Evolutionary conservation across 139 green algal genomes (phyloP), one percentile per base, ranked within the genome.

Genomic region (Desmodesmus armatus): DNA sequence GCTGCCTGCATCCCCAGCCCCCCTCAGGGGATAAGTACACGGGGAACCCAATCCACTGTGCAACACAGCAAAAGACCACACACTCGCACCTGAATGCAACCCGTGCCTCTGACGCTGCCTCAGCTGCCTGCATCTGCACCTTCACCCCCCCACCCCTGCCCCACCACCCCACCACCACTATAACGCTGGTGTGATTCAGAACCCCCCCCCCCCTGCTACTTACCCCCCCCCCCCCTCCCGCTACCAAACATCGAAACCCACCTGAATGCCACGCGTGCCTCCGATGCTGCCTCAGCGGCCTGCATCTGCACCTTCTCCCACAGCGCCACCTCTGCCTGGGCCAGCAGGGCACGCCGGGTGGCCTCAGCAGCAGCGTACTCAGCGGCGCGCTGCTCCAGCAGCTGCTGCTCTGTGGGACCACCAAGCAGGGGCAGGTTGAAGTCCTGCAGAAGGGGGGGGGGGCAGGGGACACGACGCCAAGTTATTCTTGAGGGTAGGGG

Each of bases 391-490:
- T 81, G 78, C 73, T 93, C 87, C 67, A 91, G 67, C 4, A 97
- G 63, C 76, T 96, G 85, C 73, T 94, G 84, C 84, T 96, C 92
- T 1, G 88, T 94, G n/a, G 85, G 85, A 0, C 90, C 92, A 9
- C 85, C 90, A 9, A 80, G 62, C 65, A 98, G 89, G 27, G 58
- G 37, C 62, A 98, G 51, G 39, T 58, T n/a, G 67, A 93, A 97
- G 87, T 98, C 92, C 70, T 83, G 60, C 65, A 65, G 2, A 27
- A 62, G 1, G 51, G 1, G 21, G 0, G 41, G 17, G 1, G 15
- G 41, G 40, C 79, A 47, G n/a, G n/a, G n/a, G n/a, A n/a, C n/a
- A n/a, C n/a, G n/a, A n/a, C n/a, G n/a, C n/a, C n/a, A n/a, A n/a
- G n/a, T n/a, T n/a, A n/a, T n/a, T n/a, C n/a, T n/a, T n/a, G n/a